phyloP scores from a whole-genome alignment of 2,329 filamentous ascomycete species.

The Zymoseptoria ardabiliae region DNA sequence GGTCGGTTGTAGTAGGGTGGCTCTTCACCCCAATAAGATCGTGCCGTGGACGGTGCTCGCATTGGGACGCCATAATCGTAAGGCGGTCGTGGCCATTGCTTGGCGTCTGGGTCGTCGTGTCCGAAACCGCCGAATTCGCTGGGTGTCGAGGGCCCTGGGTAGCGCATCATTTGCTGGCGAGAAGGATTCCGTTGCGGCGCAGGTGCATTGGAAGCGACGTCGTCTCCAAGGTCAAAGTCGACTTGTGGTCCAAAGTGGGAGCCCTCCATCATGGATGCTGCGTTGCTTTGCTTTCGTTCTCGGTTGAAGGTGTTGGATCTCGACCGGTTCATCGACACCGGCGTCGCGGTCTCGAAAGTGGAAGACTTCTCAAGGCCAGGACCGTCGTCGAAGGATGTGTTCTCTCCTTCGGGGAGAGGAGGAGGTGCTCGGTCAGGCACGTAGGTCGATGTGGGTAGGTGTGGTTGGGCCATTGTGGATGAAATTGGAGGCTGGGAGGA shows the following conservation, averaged over 20 bases:
- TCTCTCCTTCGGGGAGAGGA: constrained; percentile 4
- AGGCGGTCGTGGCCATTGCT: constrained; percentile 15
- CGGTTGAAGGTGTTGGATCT: constrained; percentile 6
- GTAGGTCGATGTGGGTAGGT: not conserved
- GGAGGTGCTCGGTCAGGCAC: not conserved
- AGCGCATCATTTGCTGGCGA: constrained; percentile 21
- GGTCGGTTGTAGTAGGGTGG: constrained; percentile 20
- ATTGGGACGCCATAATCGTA: constrained; percentile 19
- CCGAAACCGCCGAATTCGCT: constrained; percentile 22
- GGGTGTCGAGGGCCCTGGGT: constrained; percentile 10
- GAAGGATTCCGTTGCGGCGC: constrained; percentile 18
- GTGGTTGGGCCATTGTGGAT: constrained; percentile 5
- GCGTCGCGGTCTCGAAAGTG: not conserved
- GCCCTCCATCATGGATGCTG: constrained; percentile 10
- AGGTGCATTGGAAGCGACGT: constrained; percentile 4
- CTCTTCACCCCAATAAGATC: constrained; percentile 21
- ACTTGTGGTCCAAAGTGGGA: constrained; percentile 9
- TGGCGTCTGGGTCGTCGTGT: constrained; percentile 18
- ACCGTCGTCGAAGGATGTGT: constrained; percentile 4
- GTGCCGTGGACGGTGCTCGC: constrained; percentile 7
- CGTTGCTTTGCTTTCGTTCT: constrained; percentile 13
- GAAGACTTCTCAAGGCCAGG: constrained; percentile 4
- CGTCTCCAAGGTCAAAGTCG: constrained; percentile 17
- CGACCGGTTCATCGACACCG: not conserved
- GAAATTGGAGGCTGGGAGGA: not conserved